Evolutionary conservation across 148 eudicot genomes (phyloP), one percentile per base, ranked within the genome.

Genomic region (Rheum nobile): DNA sequence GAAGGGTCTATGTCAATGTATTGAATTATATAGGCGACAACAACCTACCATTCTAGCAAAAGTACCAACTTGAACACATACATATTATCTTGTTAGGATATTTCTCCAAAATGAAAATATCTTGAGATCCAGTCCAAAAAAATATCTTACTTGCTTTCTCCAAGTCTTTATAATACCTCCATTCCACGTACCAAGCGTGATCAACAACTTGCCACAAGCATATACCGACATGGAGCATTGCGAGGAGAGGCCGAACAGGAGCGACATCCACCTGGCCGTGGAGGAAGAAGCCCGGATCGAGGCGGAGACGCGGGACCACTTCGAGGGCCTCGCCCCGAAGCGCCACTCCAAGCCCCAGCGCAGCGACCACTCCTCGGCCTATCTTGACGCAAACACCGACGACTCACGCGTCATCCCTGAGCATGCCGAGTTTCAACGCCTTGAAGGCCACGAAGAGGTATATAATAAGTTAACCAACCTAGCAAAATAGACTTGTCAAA

Each of bases 301-400:
- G 72, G 89, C 75, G 29, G 88, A 87, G 26, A 88, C 93, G 1
- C 78, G 86, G 37, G 84, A 84, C 0, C 81, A 88, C 83, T 94
- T 94, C 26, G 88, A 94, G 67, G 91, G 71, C 0, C 72, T 84
- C 46, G 93, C 97, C 6, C 98, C 97, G 0, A 83, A 84, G 39
- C 95, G 97, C 35, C 98, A 89, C 79, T 71, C 91, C 1, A 94
- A 94, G 81, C 98, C 97, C 24, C 96, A 88, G 55, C 88, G 98
- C 22, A 91, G 98, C 79, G 98, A 94, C 22, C 69, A 87, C 75
- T 84, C 93, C 0, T 24, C 85, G 0, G 37, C 44, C 4, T 89
- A 94, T 35, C 78, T 76, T 6, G 97, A 94, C 74, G 81, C 71
- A 47, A 72, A 78, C 70, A 17, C 47, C 1, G 55, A 67, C 19